Conservation (phyloP, 2,329 filamentous ascomycete species). For the Cordyceps javanica region DNA sequence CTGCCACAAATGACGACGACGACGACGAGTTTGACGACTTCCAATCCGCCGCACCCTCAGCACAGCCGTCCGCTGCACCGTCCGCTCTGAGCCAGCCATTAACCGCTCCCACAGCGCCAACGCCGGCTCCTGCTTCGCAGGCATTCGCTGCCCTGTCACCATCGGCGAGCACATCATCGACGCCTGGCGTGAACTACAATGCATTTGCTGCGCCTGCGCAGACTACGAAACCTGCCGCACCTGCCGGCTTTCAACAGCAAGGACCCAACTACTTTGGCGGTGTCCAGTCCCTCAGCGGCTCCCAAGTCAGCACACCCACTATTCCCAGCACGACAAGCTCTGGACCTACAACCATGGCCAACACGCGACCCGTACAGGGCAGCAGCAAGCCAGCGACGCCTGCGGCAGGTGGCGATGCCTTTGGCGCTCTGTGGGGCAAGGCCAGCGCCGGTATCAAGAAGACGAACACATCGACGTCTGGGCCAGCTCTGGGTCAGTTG, state of each 20-base stretch:
- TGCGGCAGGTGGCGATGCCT: constrained; percentile 69
- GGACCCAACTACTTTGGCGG: constrained; percentile 96
- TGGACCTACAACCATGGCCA: constrained; percentile 34
- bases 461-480: constrained; percentile 50
- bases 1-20: constrained; percentile 53
- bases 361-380: constrained; percentile 42
- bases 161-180: constrained; percentile 49
- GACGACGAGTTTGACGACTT: constrained; percentile 98
- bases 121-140: constrained; percentile 68
- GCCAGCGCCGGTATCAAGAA: constrained; percentile 73
- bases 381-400: constrained; percentile 48
- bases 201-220: constrained; percentile 26
- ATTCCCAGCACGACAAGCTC: constrained; percentile 28
- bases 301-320: constrained; percentile 12
- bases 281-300: constrained; percentile 44
- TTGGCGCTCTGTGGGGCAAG: constrained; percentile 79
- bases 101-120: constrained; percentile 46
- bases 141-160: constrained; percentile 75
- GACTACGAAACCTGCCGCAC: constrained; percentile 45
- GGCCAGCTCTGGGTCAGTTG: constrained; percentile 82
- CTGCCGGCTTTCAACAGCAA: constrained; percentile 63
- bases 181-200: constrained; percentile 57
- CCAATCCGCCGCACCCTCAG: constrained; percentile 66
- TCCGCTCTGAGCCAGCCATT: constrained; percentile 80
- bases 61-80: constrained; percentile 50